Evolutionary conservation across 2,329 filamentous ascomycete genomes (phyloP), one percentile per base, ranked within the genome.

Genomic region (Meredithiella fracta): DNA sequence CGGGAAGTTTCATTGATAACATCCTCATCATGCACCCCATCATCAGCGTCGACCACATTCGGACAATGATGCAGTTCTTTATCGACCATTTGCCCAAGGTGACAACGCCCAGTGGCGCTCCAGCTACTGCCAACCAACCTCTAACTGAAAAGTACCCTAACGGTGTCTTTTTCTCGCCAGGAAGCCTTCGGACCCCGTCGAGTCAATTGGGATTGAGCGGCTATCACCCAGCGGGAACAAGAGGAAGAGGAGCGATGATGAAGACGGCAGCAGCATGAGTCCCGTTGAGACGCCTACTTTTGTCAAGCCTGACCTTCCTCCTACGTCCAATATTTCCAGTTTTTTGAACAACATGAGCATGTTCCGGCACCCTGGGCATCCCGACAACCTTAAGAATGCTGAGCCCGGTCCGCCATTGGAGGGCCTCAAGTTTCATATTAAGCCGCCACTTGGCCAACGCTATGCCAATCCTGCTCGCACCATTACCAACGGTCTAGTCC

Each of bases 401-500:
- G n/a, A 38, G 9, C n/a, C n/a, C n/a, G n/a, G n/a, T n/a, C n/a
- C n/a, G n/a, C n/a, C n/a, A n/a, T n/a, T n/a, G n/a, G 49, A 51
- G 49, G 11, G 2, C 3, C 3, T 51, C 17, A 47, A 9, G 9
- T 44, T 55, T 17, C 37, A n/a, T 9, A 37, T 55, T 17, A 26
- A 56, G 2, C 54, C 54, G 5, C 54, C 54, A 1, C 17, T 14
- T 37, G 22, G 37, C 25, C 49, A 55, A 38, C 44, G 51, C 1
- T 55, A 40, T 25, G 57, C 53, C 23, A 72, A 72, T 56, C 79
- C 79, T 2, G 77, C 76, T 61, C 74, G 83, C 54, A 87, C 84
- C 6, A 80, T 92, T 15, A 77, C 82, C 54, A 94, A 86, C 61
- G 89, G 89, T 0, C 75, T 97, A 40, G 79, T 96, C 1, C 74